Evolutionary conservation across 2,329 filamentous ascomycete species (phyloP).

Genomic region (Emergomyces orientalis): DNA sequence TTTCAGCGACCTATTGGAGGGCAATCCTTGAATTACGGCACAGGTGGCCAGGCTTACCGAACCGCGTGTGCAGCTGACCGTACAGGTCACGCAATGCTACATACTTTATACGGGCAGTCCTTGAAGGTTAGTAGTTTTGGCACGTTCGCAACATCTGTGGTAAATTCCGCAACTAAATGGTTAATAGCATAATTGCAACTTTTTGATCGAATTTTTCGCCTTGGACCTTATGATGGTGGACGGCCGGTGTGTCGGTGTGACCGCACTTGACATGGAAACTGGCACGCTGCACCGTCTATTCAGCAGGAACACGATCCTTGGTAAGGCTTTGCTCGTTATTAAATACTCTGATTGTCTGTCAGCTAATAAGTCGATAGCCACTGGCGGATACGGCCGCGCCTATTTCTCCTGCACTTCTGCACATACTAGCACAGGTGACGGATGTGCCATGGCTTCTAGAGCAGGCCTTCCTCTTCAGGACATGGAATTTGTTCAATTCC

Average conservation of each 20-base stretch:
- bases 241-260: slow-evolving; percentile 77
- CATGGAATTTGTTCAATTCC: slow-evolving; percentile 90
- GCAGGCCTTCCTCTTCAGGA: slow-evolving; percentile 87
- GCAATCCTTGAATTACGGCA: slow-evolving; percentile 77
- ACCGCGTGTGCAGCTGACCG: slow-evolving; percentile 73
- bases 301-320: slow-evolving; percentile 68
- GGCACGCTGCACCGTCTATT: slow-evolving; percentile 84
- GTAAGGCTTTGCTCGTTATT: slow-evolving; percentile 3
- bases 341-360: neutral
- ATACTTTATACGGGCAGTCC: slow-evolving; percentile 86
- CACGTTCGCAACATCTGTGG: neutral
- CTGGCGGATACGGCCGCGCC: slow-evolving; percentile 80
- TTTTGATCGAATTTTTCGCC: slow-evolving; percentile 92
- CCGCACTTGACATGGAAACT: slow-evolving; percentile 89
- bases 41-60: slow-evolving; percentile 85
- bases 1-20: slow-evolving; percentile 85
- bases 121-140: slow-evolving; percentile 42
- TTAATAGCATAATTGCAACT: slow-evolving; percentile 70
- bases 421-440: slow-evolving; percentile 85
- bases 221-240: slow-evolving; percentile 88
- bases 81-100: slow-evolving; percentile 81
- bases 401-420: slow-evolving; percentile 91
- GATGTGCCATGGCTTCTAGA: slow-evolving; percentile 87
- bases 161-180: slow-evolving; percentile 4
- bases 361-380: slow-evolving; percentile 51